A percentile compares a stretch with the other conserved stretches of the same genome.
These are phyloP conservation scores for Wakefieldia striispora DNA, from an alignment of 768 basidiomycete species.

Conservation along the genomic window DNA sequence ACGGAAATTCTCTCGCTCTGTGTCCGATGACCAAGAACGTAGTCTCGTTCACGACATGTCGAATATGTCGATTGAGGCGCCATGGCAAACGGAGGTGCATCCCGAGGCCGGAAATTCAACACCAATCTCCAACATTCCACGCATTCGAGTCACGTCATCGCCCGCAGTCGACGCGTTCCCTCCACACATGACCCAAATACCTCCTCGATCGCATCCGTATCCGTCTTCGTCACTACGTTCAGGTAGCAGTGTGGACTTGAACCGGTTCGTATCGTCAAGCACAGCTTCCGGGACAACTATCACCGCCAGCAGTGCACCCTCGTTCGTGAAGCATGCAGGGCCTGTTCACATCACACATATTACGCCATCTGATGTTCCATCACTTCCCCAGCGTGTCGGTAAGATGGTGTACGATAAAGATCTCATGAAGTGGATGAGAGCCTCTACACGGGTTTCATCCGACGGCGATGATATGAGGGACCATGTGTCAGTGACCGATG, in stretches of 20 bases:
- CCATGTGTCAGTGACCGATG: conserved; percentile 33
- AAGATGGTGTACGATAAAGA: conserved; percentile 85
- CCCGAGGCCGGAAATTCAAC: conserved; percentile 9
- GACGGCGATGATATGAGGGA: conserved; percentile 31
- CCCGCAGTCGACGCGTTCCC: conserved; percentile 25
- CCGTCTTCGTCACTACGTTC: conserved; percentile 52
- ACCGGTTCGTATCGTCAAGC: conserved; percentile 87
- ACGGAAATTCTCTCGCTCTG: conserved; percentile 38
- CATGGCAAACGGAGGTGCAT: conserved; percentile 28
- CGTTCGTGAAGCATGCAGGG: conserved; percentile 82
- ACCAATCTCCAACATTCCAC: conserved; percentile 18
- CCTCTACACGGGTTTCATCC: conserved; percentile 36
- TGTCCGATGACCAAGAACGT: conserved; percentile 42
- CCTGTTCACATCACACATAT: conserved; percentile 80
- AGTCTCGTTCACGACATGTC: conserved; percentile 41
- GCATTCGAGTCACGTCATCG: conserved; percentile 30
- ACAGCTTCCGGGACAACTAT: conserved; percentile 75
- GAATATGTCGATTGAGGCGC: conserved; percentile 43
- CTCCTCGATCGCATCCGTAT: conserved; percentile 44
- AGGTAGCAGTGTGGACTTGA: conserved; percentile 67
- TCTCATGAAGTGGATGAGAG: conserved; percentile 85
- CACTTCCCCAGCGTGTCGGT: conserved; percentile 75
- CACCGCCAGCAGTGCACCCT: conserved; percentile 69
- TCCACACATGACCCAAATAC: conserved; percentile 32
- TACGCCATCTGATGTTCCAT: conserved; percentile 72